Percentiles rank a stretch among this genome's conserved stretches.
These are phyloP conservation scores for Scenedesmus sp. DNA, from an alignment of 163 green algal genomes.

Conservation along the genomic window DNA sequence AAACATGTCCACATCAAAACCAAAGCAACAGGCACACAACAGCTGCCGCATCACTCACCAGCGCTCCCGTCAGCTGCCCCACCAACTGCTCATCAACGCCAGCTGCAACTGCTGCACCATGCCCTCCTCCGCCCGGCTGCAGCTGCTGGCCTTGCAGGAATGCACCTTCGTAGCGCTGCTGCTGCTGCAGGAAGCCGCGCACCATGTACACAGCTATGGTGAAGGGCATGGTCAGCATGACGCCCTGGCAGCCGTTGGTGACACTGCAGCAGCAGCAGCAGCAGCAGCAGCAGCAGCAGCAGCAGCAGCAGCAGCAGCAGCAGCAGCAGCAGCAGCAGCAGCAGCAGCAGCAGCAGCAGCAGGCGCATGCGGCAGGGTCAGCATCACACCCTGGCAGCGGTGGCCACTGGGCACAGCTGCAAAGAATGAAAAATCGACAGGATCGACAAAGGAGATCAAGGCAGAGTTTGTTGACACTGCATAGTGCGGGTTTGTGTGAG, in stretches of 20 bases:
- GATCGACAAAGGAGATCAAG: neutral
- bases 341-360: too few species aligned
- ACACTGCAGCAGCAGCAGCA: neutral
- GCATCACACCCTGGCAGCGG: too few species aligned
- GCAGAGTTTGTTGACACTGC: too few species aligned
- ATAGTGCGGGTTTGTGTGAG: neutral
- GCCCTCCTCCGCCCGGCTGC: neutral
- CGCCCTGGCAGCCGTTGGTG: constrained; percentile 37
- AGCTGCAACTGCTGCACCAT: neutral
- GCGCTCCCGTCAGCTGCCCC: constrained; percentile 51
- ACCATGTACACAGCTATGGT: constrained; percentile 60
- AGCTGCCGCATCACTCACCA: neutral
- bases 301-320: neutral
- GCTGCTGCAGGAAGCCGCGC: constrained; percentile 21
- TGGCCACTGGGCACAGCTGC: neutral
- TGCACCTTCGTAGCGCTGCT: neutral
- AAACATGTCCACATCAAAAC: too few species aligned
- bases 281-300: neutral
- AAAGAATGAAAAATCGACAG: neutral
- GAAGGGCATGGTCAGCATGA: constrained; percentile 56
- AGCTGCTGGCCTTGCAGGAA: neutral
- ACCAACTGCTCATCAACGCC: constrained; percentile 56
- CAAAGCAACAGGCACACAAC: neutral
- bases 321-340: neutral
- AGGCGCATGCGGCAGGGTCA: neutral